Percentiles rank a stretch among this genome's conserved stretches.
These are phyloP conservation scores for Helichrysum umbraculigerum DNA, from an alignment of 129 eudicot species.

Conservation along the genomic window DNA sequence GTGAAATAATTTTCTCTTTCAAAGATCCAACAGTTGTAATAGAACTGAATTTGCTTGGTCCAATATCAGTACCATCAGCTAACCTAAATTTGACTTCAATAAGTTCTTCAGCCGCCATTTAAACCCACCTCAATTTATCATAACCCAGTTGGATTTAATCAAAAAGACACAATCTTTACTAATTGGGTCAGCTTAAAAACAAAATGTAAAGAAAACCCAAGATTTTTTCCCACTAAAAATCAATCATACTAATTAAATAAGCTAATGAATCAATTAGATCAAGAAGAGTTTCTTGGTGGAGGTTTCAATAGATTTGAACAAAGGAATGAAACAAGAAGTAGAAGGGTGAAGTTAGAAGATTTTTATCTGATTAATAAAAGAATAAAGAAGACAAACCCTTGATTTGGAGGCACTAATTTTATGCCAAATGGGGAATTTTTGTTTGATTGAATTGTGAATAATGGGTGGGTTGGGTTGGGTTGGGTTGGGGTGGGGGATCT, in stretches of 20 bases:
- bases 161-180: constrained; percentile 4
- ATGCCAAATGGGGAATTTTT: constrained; percentile 13
- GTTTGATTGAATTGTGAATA: constrained; percentile 11
- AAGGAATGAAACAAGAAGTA: constrained; percentile 10
- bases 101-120: constrained; percentile 50
- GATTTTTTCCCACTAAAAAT: constrained; percentile 1
- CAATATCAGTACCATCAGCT: constrained; percentile 64
- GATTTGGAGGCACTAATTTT: not conserved
- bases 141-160: constrained; percentile 7
- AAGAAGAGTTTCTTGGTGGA: constrained; percentile 1
- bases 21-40: constrained; percentile 48
- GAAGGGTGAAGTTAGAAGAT: not conserved
- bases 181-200: constrained; percentile 19
- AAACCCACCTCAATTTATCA: constrained; percentile 12
- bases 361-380: not conserved
- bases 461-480: too few relatives aligned
- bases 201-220: constrained; percentile 4
- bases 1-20: constrained; percentile 52
- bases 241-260: not conserved
- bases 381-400: constrained; percentile 16
- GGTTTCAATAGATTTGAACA: constrained; percentile 5
- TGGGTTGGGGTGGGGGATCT: not conserved
- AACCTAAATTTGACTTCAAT: constrained; percentile 57
- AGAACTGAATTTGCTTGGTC: constrained; percentile 46
- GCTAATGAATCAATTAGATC: too few relatives aligned